These are phyloP conservation scores for Ceratobasidium sp. DNA, from an alignment of 1,284 basidiomycete species.

Conservation along the genomic window DNA sequence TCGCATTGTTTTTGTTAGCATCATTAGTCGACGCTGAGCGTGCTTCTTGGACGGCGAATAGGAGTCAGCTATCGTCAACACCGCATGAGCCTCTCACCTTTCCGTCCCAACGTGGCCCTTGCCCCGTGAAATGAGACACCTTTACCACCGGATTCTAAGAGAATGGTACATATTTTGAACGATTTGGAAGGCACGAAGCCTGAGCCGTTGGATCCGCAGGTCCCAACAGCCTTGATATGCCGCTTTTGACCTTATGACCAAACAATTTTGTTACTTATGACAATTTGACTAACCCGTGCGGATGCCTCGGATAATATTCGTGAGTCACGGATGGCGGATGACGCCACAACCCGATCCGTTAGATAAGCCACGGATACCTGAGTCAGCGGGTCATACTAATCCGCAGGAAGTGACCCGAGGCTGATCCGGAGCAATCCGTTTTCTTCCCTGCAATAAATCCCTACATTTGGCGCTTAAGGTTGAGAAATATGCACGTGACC, in stretches of 20 bases:
- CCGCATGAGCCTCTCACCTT: not conserved
- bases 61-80: slow-evolving; percentile 13
- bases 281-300: slow-evolving; percentile 1
- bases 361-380: too few relatives aligned
- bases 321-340: not conserved
- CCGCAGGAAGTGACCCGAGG: not conserved
- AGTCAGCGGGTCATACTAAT: not conserved
- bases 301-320: not conserved
- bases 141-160: not conserved
- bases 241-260: too few relatives aligned
- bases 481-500: slow-evolving; percentile 20
- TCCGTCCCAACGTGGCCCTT: slow-evolving; percentile 20
- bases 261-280: not conserved
- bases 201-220: too few relatives aligned
- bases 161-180: not conserved
- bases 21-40: slow-evolving; percentile 27
- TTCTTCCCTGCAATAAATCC: too few relatives aligned
- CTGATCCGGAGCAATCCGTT: too few relatives aligned
- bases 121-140: slow-evolving; percentile 19
- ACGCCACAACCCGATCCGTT: slow-evolving; percentile 17
- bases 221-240: too few relatives aligned
- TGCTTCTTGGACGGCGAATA: slow-evolving; percentile 18
- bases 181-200: not conserved
- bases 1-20: slow-evolving; percentile 7
- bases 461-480: not conserved